These are phyloP conservation scores for Chimonanthus praecox DNA, from an alignment of 164 flowering plant species.

Conservation along the genomic window DNA sequence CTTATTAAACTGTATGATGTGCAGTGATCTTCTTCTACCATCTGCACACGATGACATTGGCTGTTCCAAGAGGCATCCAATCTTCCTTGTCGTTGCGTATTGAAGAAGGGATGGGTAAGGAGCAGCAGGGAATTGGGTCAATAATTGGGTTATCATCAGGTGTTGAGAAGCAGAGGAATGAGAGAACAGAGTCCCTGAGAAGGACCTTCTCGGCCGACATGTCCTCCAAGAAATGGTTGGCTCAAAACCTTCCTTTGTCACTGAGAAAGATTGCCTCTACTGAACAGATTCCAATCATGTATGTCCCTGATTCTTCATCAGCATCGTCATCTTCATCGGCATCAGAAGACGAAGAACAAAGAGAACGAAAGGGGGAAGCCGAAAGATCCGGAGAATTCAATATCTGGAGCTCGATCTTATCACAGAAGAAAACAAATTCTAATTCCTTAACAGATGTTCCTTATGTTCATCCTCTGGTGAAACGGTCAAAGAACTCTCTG, in stretches of 20 bases:
- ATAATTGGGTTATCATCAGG: conserved; percentile 31
- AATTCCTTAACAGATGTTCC: conserved; percentile 24
- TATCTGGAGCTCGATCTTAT: conserved; percentile 49
- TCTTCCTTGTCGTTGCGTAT: conserved; percentile 14
- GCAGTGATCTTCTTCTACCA: not conserved
- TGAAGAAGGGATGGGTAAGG: conserved; percentile 16
- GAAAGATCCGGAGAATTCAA: conserved; percentile 22
- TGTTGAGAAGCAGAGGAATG: conserved; percentile 3
- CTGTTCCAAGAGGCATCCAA: conserved; percentile 13
- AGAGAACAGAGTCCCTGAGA: conserved; percentile 31
- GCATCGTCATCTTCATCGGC: conserved; percentile 18
- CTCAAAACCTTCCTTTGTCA: conserved; percentile 25
- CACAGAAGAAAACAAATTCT: conserved; percentile 24
- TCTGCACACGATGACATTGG: conserved; percentile 21
- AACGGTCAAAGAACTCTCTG: conserved; percentile 40
- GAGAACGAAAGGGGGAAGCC: conserved; percentile 7
- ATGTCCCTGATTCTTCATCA: conserved; percentile 3
- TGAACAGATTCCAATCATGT: conserved; percentile 8
- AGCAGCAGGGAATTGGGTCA: conserved; percentile 47
- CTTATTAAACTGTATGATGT: not conserved
- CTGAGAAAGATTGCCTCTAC: conserved; percentile 39
- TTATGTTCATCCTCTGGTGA: conserved; percentile 66
- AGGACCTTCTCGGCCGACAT: conserved; percentile 67
- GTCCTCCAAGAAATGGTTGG: conserved; percentile 59
- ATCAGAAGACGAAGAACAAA: conserved; percentile 6